phyloP scores from a whole-genome alignment of 2,329 filamentous ascomycete species.

The Rasamsonia emersonii region DNA sequence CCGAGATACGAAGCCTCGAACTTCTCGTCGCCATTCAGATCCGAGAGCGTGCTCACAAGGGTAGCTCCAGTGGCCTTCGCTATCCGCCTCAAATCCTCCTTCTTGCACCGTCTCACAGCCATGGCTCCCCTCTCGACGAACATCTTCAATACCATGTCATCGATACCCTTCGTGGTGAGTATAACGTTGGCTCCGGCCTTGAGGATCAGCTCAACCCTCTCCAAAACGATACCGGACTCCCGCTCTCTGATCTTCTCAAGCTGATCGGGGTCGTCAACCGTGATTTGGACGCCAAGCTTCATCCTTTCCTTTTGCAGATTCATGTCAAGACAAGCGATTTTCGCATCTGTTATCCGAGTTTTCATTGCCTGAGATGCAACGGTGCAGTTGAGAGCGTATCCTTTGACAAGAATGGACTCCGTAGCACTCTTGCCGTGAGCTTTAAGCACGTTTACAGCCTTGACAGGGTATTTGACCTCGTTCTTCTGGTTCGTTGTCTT shows the following conservation, averaged over 20 bases:
- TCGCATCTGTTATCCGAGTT: constrained; percentile 83
- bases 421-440: constrained; percentile 87
- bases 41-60: constrained; percentile 83
- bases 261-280: constrained; percentile 93
- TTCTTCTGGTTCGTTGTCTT: constrained; percentile 85
- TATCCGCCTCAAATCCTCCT: constrained; percentile 93
- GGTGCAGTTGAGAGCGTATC: constrained; percentile 97
- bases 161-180: constrained; percentile 95
- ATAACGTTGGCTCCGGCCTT: constrained; percentile 96
- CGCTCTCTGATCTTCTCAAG: constrained; percentile 93
- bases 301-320: constrained; percentile 98
- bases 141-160: constrained; percentile 87
- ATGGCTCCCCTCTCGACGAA: constrained; percentile 94
- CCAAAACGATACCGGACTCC: constrained; percentile 86
- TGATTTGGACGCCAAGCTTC: constrained; percentile 98
- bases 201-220: constrained; percentile 92
- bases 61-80: constrained; percentile 93
- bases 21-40: constrained; percentile 93
- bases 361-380: constrained; percentile 98
- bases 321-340: constrained; percentile 95
- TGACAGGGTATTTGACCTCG: constrained; percentile 95
- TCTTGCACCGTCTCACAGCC: constrained; percentile 94
- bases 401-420: constrained; percentile 87
- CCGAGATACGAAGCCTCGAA: constrained; percentile 88
- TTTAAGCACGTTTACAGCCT: constrained; percentile 98